Conservation (phyloP, 23 red algal species). For the Gracilariopsis chorda region DNA sequence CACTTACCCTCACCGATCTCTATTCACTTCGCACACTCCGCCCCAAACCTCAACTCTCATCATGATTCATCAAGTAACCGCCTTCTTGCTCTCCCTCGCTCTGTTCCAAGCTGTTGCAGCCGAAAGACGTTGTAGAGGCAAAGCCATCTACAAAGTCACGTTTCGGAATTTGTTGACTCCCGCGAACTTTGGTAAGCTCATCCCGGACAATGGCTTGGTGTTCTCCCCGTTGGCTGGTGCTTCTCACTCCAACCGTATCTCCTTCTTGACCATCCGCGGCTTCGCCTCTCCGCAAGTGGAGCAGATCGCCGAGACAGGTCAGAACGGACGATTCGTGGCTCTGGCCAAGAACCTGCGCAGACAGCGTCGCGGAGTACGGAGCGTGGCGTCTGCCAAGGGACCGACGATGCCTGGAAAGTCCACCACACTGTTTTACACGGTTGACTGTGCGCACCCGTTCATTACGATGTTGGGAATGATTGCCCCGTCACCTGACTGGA, state of each 20-base stretch:
- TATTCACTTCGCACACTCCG: too few species aligned
- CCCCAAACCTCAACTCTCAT: too few species aligned
- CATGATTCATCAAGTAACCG: too few species aligned
- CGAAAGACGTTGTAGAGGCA: too few species aligned
- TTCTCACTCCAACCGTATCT: conserved; percentile 39
- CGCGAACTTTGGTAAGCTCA: conserved; percentile 1
- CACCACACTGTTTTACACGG: not conserved
- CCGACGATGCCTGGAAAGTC: not conserved
- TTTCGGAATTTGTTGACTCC: conserved; percentile 28
- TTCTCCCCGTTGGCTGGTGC: conserved; percentile 26
- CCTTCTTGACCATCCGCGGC: conserved; percentile 36
- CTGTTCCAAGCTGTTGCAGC: too few species aligned
- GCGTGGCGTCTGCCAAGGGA: not conserved
- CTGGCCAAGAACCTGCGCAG: not conserved
- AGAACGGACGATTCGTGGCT: conserved; percentile 11
- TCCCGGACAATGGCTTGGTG: conserved; percentile 2
- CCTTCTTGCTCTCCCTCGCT: too few species aligned
- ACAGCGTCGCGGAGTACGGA: not conserved
- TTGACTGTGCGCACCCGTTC: conserved; percentile 47
- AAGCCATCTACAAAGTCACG: conserved; percentile 29
- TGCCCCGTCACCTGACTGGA: conserved; percentile 56
- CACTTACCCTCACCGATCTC: too few species aligned
- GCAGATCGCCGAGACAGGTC: conserved; percentile 49
- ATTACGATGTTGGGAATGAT: conserved; percentile 35
- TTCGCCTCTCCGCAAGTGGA: conserved; percentile 24